phyloP scores from a whole-genome alignment of 2,329 filamentous ascomycete species.

The Bisporella sp. region DNA sequence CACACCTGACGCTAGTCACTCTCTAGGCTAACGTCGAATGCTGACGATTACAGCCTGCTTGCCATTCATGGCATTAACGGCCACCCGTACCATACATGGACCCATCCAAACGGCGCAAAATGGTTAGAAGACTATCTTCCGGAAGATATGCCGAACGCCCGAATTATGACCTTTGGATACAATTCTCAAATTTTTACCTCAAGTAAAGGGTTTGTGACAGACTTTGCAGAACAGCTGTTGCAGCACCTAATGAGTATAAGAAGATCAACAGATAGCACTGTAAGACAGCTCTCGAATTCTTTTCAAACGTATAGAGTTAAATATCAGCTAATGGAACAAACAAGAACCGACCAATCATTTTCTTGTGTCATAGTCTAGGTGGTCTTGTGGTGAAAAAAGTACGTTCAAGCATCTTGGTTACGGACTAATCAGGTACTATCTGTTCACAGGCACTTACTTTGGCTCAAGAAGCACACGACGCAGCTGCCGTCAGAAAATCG shows the following conservation, averaged over 20 bases:
- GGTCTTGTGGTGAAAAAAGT: conserved; percentile 3
- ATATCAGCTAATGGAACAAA: neutral
- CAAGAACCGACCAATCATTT: conserved; percentile 1
- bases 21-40: neutral
- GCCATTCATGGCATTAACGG: conserved; percentile 1
- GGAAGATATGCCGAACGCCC: conserved; percentile 1
- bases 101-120: conserved; percentile 1
- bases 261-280: neutral
- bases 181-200: conserved; percentile 2
- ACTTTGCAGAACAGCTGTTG: conserved; percentile 2
- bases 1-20: neutral
- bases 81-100: conserved; percentile 2
- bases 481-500: conserved; percentile 1
- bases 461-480: neutral
- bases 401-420: neutral
- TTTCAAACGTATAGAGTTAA: too few species aligned
- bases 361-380: conserved; percentile 3
- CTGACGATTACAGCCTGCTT: neutral
- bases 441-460: neutral
- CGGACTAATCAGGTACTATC: neutral
- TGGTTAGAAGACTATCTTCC: conserved; percentile 2
- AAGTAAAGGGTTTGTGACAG: conserved; percentile 1
- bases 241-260: conserved; percentile 1
- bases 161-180: conserved; percentile 1
- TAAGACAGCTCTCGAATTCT: too few species aligned